Conservation (phyloP, 306 rosid species). For the Malus sieversii region DNA sequence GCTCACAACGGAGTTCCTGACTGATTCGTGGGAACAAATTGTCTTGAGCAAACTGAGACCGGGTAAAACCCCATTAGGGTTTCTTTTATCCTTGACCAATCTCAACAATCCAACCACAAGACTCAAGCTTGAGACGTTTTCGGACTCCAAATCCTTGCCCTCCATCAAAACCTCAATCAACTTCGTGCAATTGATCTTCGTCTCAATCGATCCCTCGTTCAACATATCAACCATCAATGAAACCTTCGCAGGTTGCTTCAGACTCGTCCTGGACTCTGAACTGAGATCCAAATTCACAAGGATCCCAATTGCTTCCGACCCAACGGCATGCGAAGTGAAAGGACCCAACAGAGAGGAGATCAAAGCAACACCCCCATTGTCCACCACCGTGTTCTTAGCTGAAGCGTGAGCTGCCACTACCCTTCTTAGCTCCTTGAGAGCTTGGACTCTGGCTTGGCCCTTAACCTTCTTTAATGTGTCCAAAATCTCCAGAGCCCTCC, state of each 20-base stretch:
- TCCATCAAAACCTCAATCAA: conserved; percentile 44
- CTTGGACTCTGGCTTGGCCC: conserved; percentile 68
- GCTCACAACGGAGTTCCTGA: conserved; percentile 45
- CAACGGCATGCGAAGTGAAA: conserved; percentile 76
- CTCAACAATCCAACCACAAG: conserved; percentile 67
- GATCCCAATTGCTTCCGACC: conserved; percentile 69
- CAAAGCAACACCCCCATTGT: conserved; percentile 38
- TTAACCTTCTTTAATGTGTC: conserved; percentile 51
- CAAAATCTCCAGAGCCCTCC: conserved; percentile 46
- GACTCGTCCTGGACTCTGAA: conserved; percentile 36
- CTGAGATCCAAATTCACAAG: conserved; percentile 47
- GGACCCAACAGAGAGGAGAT: conserved; percentile 57
- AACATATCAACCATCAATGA: conserved; percentile 64
- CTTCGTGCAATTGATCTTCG: conserved; percentile 69
- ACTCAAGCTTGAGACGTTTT: conserved; percentile 48
- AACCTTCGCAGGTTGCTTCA: conserved; percentile 59
- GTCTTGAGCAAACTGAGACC: conserved; percentile 49
- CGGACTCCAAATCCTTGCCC: conserved; percentile 36
- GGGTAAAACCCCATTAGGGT: conserved; percentile 44
- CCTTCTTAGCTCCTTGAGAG: conserved; percentile 47
- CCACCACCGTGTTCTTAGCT: conserved; percentile 33
- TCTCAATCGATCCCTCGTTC: conserved; percentile 71
- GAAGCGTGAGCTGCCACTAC: conserved; percentile 35
- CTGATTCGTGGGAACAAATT: conserved; percentile 37
- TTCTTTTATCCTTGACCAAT: conserved; percentile 55